These are phyloP conservation scores for Salix dunnii DNA, from an alignment of 345 rosid genomes.

Conservation along the genomic window DNA sequence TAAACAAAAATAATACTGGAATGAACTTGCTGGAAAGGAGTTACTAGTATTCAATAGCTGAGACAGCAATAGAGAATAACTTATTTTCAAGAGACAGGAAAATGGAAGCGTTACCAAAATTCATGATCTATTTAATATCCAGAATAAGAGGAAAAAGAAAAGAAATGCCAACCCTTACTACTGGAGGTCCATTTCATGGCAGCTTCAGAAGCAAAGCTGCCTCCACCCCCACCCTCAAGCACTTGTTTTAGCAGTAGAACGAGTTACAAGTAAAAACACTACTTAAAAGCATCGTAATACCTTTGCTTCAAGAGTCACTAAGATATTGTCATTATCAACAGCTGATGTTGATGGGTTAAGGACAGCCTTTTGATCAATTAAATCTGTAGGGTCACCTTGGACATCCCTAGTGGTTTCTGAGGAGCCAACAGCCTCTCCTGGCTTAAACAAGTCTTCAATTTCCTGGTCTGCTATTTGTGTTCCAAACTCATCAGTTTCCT, in stretches of 20 bases:
- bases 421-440: background rate
- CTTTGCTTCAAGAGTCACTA: constrained; percentile 20
- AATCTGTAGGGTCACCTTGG: constrained; percentile 15
- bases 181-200: background rate
- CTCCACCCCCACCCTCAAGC: background rate
- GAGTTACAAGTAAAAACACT: background rate
- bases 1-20: no score
- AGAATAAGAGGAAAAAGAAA: background rate
- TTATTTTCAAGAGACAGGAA: background rate
- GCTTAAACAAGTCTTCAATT: background rate
- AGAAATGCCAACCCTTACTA: background rate
- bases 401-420: background rate
- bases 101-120: background rate
- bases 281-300: constrained; percentile 16
- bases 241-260: background rate
- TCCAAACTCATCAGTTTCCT: background rate
- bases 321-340: background rate
- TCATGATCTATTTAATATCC: background rate
- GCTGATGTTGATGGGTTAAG: constrained; percentile 13
- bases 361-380: constrained; percentile 11
- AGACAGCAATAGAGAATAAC: background rate
- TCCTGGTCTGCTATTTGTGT: background rate
- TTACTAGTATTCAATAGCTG: background rate
- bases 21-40: background rate
- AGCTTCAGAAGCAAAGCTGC: background rate